These are phyloP conservation scores for Boletus rubropictus DNA, from an alignment of 768 basidiomycete species.

Conservation along the genomic window DNA sequence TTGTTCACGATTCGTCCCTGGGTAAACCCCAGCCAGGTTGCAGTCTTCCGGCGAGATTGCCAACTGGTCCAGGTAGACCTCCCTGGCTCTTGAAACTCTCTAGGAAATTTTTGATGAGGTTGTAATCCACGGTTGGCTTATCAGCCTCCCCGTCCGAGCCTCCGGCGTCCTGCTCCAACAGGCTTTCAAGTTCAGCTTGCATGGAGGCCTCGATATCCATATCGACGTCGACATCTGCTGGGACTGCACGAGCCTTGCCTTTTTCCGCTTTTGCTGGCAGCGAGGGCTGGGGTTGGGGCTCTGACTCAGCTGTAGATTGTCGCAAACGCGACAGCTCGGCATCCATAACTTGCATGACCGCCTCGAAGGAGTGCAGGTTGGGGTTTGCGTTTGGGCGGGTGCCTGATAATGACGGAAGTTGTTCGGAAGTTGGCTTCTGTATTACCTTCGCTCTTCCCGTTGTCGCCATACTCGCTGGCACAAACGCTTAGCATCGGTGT, in stretches of 20 bases:
- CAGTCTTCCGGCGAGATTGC: conserved; percentile 81
- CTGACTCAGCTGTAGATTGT: conserved; percentile 18
- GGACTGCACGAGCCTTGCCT: conserved; percentile 28
- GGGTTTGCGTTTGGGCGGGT: conserved; percentile 50
- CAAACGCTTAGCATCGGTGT: conserved; percentile 44
- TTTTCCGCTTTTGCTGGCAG: conserved; percentile 44
- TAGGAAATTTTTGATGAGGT: conserved; percentile 92
- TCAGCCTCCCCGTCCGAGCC: conserved; percentile 52
- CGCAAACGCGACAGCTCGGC: conserved; percentile 58
- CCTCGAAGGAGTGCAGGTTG: conserved; percentile 86
- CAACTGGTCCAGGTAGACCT: conserved; percentile 86
- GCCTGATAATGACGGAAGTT: conserved; percentile 26
- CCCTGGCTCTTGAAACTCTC: conserved; percentile 93
- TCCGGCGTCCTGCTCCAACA: conserved; percentile 45
- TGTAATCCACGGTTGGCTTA: conserved; percentile 65
- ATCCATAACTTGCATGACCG: conserved; percentile 96
- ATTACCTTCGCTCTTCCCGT: conserved; percentile 2
- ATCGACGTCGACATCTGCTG: conserved; percentile 42
- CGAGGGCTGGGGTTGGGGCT: conserved; percentile 8
- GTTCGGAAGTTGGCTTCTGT: conserved; percentile 9
- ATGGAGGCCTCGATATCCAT: conserved; percentile 79
- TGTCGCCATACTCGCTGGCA: conserved; percentile 35
- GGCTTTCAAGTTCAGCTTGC: conserved; percentile 76
- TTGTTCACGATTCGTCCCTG: conserved; percentile 48
- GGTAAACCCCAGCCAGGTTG: conserved; percentile 73